Conservation (phyloP, 1,284 basidiomycete species). For the Exobasidium cylindrosporum region DNA sequence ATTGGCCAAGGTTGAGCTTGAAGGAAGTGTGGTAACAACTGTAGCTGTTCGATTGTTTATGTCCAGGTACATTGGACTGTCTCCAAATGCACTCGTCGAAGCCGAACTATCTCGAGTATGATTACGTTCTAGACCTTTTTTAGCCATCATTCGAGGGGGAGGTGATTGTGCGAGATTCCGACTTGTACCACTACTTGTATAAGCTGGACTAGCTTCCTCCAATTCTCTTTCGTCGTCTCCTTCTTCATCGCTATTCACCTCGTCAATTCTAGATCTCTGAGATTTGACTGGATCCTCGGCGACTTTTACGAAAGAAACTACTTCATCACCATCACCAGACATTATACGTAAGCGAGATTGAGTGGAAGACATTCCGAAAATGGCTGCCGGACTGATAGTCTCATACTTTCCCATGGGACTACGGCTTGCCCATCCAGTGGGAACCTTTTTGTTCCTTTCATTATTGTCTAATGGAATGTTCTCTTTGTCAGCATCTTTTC, state of each 20-base stretch:
- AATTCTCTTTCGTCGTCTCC: constrained; percentile 8
- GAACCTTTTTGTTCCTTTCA: not conserved
- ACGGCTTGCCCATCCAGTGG: constrained; percentile 12
- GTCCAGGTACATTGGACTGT: constrained; percentile 9
- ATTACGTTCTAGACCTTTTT: not conserved
- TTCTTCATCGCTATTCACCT: constrained; percentile 2
- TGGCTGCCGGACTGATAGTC: constrained; percentile 50
- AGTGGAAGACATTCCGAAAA: constrained; percentile 29
- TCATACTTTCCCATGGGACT: constrained; percentile 20
- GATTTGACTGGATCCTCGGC: not conserved
- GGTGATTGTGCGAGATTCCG: not conserved
- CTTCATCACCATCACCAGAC: not conserved
- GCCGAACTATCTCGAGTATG: constrained; percentile 7
- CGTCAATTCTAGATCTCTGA: not conserved
- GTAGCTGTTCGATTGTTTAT: constrained; percentile 1
- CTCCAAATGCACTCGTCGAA: constrained; percentile 1
- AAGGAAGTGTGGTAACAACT: not conserved
- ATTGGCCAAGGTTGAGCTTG: not conserved
- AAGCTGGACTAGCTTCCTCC: not conserved
- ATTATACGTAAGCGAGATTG: not conserved
- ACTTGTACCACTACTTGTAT: no score
- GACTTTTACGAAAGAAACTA: not conserved
- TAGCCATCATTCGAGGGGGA: no score
- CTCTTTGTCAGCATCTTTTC: not conserved
- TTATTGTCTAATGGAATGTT: not conserved